Percentiles rank a stretch among this genome's conserved stretches.
These are phyloP conservation scores for Atkinsonella texensis DNA, from an alignment of 2,329 filamentous ascomycete genomes.

Conservation along the genomic window DNA sequence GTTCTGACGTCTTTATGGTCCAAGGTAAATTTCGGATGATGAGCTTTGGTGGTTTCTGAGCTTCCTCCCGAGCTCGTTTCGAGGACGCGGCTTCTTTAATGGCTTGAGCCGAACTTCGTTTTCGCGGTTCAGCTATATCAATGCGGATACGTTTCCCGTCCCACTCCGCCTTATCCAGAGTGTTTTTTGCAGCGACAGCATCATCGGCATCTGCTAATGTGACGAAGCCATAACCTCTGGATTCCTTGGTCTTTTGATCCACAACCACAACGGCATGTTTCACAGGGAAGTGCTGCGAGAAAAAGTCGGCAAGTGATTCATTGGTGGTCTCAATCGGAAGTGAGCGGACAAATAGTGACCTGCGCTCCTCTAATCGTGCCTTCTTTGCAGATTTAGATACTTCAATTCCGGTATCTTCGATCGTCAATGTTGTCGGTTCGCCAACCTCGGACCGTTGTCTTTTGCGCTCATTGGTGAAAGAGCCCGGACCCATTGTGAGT, in stretches of 20 bases:
- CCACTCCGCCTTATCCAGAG: conserved; percentile 67
- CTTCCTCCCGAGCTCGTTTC: conserved; percentile 44
- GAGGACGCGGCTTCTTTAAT: conserved; percentile 27
- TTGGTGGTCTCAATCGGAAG: conserved; percentile 68
- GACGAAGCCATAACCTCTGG: conserved; percentile 90
- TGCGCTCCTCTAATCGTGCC: conserved; percentile 44
- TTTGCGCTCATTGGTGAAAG: conserved; percentile 20
- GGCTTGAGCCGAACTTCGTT: conserved; percentile 46
- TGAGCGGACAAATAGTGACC: conserved; percentile 83
- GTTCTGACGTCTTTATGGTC: conserved; percentile 80
- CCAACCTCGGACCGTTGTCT: conserved; percentile 23
- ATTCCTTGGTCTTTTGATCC: conserved; percentile 75
- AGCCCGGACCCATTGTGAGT: neutral
- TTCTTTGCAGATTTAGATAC: conserved; percentile 35
- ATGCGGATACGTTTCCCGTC: conserved; percentile 73
- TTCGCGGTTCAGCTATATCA: conserved; percentile 77
- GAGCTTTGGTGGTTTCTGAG: conserved; percentile 57
- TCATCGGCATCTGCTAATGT: conserved; percentile 93
- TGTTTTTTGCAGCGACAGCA: conserved; percentile 65
- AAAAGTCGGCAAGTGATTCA: conserved; percentile 74
- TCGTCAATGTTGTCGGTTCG: conserved; percentile 16
- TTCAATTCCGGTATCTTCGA: conserved; percentile 21
- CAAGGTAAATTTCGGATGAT: conserved; percentile 93
- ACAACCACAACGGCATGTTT: conserved; percentile 92
- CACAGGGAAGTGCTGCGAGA: conserved; percentile 87